Evolutionary conservation across 1,284 basidiomycete species (phyloP), one percentile per base, ranked within the genome.

Genomic region (Cryptococcus jaspeensis): DNA sequence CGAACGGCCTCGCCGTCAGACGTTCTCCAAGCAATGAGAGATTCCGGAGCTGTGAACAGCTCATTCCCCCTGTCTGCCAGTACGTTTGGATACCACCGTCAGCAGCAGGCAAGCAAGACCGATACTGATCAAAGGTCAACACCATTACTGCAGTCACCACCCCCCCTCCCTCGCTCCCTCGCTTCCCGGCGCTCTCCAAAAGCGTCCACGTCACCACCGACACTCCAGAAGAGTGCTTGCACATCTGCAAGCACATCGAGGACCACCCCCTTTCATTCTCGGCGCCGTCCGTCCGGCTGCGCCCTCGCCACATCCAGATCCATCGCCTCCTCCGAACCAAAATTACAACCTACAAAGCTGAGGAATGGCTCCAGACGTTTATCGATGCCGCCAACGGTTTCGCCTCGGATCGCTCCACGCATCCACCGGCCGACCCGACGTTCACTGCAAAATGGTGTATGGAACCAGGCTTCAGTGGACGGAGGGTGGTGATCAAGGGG

Each of bases 11-110:
- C 64, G 3, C 62, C 66, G 2, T 43, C 46, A 6, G 68, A 70
- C 53, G 58, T 70, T 1, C 52, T 58, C 28, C 50, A 64, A 20
- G 60, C 64, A 4, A 41, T 70, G 18, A 56, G 41, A 25, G 63
- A 66, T 43, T 46, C 52, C 20, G 58, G 61, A 25, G 66, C 66
- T 22, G 64, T 70, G 13, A 45, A 56, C 25, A 16, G 44, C 35
- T 41, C 51, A 49, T 63, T 70, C 55, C 52, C 65, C 22, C 25
- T 65, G 23, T 50, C 60, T 22, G 12, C 58, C n/a, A 46, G 69
- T 71, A 42, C 60, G 67, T 67, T 5, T 32, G 37, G 32, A 36
- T 12, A 41, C 35, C n/a, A 5, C 18, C 36, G 25, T 42, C 25
- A n/a, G 2, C 36, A 39, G 3, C 8, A 36, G 23, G 3, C n/a